Conservation (phyloP, 2,329 filamentous ascomycete species). For the Septoria petroselini region DNA sequence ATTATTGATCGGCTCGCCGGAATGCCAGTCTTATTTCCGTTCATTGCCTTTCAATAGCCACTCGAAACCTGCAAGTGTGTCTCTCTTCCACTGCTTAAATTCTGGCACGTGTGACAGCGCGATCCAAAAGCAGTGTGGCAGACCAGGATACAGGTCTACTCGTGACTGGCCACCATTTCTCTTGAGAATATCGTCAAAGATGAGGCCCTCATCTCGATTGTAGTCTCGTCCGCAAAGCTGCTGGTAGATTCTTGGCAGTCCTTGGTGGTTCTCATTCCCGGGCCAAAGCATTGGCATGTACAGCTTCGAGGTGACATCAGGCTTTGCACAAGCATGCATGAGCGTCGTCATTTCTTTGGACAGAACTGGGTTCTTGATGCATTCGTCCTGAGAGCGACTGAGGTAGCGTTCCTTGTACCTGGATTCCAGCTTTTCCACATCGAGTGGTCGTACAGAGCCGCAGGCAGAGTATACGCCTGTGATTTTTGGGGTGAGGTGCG, state of each 20-base stretch:
- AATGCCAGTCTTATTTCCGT: too few species aligned
- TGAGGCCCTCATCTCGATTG: slow-evolving; percentile 51
- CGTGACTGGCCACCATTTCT: slow-evolving; percentile 45
- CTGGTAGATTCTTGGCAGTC: slow-evolving; percentile 48
- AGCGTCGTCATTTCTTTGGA: slow-evolving; percentile 19
- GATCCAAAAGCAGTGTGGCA: slow-evolving; percentile 44
- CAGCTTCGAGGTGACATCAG: slow-evolving; percentile 13
- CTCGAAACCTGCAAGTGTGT: slow-evolving; percentile 34
- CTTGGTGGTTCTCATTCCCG: slow-evolving; percentile 28
- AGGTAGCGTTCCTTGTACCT: slow-evolving; percentile 40
- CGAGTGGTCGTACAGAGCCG: slow-evolving; percentile 44
- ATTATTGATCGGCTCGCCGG: too few species aligned
- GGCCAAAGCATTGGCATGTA: slow-evolving; percentile 19
- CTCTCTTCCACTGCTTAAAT: slow-evolving; percentile 29
- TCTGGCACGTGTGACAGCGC: slow-evolving; percentile 32
- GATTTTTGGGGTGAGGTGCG: slow-evolving; percentile 32
- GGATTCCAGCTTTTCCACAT: slow-evolving; percentile 31
- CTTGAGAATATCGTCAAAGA: slow-evolving; percentile 50
- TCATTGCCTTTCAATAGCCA: slow-evolving; percentile 37
- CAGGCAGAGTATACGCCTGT: slow-evolving; percentile 41
- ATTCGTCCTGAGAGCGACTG: slow-evolving; percentile 42
- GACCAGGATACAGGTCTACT: slow-evolving; percentile 45
- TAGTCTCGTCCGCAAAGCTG: slow-evolving; percentile 52
- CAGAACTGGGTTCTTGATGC: slow-evolving; percentile 29
- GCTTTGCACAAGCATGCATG: slow-evolving; percentile 14